Evolutionary conservation across 2,329 filamentous ascomycete genomes (phyloP).

Genomic region (Myriosclerotinia curreyana): DNA sequence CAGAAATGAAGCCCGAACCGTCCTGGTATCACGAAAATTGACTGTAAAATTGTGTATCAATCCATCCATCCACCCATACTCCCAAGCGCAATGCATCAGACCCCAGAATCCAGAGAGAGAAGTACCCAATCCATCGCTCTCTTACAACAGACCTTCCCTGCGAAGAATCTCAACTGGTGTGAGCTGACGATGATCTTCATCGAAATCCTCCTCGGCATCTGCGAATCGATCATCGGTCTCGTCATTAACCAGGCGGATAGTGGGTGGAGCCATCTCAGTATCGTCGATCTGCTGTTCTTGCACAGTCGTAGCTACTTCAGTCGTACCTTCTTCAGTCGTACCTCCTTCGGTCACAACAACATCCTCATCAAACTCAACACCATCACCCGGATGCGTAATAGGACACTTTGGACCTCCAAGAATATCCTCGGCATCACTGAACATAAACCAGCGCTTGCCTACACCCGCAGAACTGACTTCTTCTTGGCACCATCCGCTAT

Average conservation of each 20-base stretch:
- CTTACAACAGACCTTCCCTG: background rate
- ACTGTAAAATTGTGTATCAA: background rate
- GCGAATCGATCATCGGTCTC: background rate
- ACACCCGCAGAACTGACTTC: background rate
- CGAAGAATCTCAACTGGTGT: background rate
- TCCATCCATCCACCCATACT: background rate
- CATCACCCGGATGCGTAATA: background rate
- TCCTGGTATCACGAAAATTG: too few species aligned
- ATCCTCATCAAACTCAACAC: background rate
- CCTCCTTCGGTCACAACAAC: background rate
- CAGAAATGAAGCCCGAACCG: too few species aligned
- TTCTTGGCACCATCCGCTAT: slow-evolving; percentile 1
- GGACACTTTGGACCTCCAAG: background rate
- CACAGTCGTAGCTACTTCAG: too few species aligned
- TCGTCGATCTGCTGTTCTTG: background rate
- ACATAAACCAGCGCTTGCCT: background rate
- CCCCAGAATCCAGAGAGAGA: background rate
- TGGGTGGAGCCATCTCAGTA: background rate
- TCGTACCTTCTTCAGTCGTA: background rate
- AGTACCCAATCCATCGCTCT: background rate
- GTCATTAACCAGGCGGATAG: background rate
- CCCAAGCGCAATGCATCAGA: background rate
- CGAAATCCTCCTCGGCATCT: background rate
- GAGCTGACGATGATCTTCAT: background rate
- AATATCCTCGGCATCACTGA: background rate